Base-by-base conservation (phyloP, 192 early-diverging fungal species). In the Rhizophagus clarus region DNA sequence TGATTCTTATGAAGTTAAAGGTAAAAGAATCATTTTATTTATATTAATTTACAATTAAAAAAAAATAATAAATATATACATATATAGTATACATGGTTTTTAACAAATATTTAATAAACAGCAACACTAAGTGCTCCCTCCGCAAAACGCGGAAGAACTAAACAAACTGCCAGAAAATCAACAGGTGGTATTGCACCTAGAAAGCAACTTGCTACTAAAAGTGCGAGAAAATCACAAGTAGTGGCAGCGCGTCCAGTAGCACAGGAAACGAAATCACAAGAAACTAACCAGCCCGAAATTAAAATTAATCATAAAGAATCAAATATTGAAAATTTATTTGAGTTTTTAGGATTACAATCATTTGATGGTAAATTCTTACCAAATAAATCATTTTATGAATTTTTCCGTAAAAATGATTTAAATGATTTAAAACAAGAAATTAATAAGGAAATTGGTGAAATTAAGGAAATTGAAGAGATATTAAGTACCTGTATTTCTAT, bases 331-430 rank as follows among this genome's bases (percentile, higher is more conserved):
- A 77, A 22, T 26, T 28, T 77, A 4, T 77, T 40, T 14, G 32
- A 24, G 4, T 77, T 77, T 47, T 66, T 77, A 14, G 26, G 40
- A 37, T 66, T 77, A 26, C 75, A 77, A 77, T 64, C 75, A 28
- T 77, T 66, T 77, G 75, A 77, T 77, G 75, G 75, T 40, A 62
- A 47, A 28, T 64, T 77, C 28, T 45, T 31, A 47, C 61, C 75
- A 24, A 45, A 12, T 17, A 42, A 42, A 14, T 28, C 42, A 31
- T 42, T 77, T 62, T 77, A 31, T 26, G n/a, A 63, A 66, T 66
- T 61, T 77, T 77, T 75, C n/a, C 7, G 12, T 31, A 31, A 61
- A 47, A 47, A 47, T 66, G 4, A 22, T 61, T 9, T 20, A 5
- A 61, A 61, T 60, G 32, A 61, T 15, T 51, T 73, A 8, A 49